These are phyloP conservation scores for Mycena venus DNA, from an alignment of 768 basidiomycete genomes.

Conservation along the genomic window DNA sequence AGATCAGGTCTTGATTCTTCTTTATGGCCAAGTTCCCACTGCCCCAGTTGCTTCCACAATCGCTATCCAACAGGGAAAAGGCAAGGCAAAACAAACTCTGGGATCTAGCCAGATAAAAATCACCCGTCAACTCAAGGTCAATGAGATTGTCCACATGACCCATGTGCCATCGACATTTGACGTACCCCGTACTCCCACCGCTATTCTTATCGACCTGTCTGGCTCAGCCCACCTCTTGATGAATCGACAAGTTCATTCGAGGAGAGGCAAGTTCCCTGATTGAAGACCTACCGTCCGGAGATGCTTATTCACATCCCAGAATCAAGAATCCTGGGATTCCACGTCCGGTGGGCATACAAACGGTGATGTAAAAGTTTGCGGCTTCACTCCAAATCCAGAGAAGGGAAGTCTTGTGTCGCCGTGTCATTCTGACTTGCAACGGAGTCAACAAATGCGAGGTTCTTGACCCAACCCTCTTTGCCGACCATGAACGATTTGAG, in stretches of 20 bases:
- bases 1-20: not conserved
- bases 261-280: not conserved
- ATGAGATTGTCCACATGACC: not conserved
- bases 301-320: not conserved
- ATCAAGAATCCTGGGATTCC: not conserved
- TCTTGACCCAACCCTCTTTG: not conserved
- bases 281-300: not conserved
- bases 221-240: not conserved
- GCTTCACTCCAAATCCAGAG: not conserved
- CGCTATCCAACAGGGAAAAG: not conserved
- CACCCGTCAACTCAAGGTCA: not conserved
- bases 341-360: not conserved
- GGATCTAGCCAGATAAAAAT: not conserved
- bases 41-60: not conserved
- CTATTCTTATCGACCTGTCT: not conserved
- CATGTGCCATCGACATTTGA: not conserved
- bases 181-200: not conserved
- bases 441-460: constrained; percentile 10
- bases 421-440: not conserved
- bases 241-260: not conserved
- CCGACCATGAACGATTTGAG: constrained; percentile 7
- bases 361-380: not conserved
- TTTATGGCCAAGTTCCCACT: not conserved
- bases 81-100: not conserved
- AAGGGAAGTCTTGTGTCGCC: not conserved